Conservation (phyloP, 2,329 filamentous ascomycete genomes). For the Penicillium sp. region DNA sequence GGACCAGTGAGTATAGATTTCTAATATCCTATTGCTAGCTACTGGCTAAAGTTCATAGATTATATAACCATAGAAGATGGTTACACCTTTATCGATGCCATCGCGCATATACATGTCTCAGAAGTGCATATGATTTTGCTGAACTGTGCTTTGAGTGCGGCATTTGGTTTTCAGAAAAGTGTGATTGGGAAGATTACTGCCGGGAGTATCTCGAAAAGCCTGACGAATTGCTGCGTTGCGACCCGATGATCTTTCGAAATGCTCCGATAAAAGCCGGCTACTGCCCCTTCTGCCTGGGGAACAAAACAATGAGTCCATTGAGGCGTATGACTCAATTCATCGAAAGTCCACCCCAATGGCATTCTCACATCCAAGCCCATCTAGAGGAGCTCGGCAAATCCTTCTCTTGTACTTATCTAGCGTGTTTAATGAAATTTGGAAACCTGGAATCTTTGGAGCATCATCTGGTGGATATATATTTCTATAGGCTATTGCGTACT, state of each 20-base stretch:
- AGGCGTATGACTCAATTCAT: conserved; percentile 7
- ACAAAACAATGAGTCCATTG: background rate
- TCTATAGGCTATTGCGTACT: background rate
- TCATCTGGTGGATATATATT: conserved; percentile 5
- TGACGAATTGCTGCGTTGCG: conserved; percentile 10
- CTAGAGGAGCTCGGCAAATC: background rate
- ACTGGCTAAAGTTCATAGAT: conserved; percentile 5
- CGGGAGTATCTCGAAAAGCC: conserved; percentile 10
- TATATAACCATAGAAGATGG: conserved; percentile 9
- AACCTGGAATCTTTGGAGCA: conserved; percentile 4
- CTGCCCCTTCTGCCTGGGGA: conserved; percentile 13
- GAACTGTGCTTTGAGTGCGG: conserved; percentile 12
- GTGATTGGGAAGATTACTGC: conserved; percentile 8
- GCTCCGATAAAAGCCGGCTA: conserved; percentile 11
- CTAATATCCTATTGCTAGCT: background rate
- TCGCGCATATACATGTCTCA: background rate
- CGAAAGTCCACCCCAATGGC: background rate
- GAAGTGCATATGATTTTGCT: conserved; percentile 8
- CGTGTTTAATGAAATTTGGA: background rate
- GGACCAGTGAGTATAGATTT: conserved; percentile 4
- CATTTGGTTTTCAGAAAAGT: conserved; percentile 9
- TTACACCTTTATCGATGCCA: conserved; percentile 16
- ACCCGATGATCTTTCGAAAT: conserved; percentile 15
- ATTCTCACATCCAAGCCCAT: conserved; percentile 6
- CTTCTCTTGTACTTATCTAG: conserved; percentile 4